These are phyloP conservation scores for Komagataella ulmi DNA, from an alignment of 805 yeast species.

Conservation along the genomic window DNA sequence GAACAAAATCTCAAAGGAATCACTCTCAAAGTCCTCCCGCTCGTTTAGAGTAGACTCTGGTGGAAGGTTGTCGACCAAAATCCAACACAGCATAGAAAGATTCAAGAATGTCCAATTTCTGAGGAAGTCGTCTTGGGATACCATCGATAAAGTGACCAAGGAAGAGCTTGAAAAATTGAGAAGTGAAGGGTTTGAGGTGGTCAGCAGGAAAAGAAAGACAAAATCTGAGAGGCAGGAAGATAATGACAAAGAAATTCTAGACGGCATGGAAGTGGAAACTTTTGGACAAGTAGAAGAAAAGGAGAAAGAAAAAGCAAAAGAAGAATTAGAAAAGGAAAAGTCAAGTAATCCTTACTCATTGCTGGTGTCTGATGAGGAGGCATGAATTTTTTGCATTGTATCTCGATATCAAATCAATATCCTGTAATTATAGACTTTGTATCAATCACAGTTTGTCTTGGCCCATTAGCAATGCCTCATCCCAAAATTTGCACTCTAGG, in stretches of 20 bases:
- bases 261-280: background rate
- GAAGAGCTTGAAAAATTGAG: conserved; percentile 25
- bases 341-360: background rate
- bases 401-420: background rate
- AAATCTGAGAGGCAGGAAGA: background rate
- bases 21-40: background rate
- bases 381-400: background rate
- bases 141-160: conserved; percentile 38
- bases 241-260: background rate
- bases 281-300: background rate
- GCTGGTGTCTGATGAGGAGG: background rate
- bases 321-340: background rate
- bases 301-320: background rate
- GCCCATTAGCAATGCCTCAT: background rate
- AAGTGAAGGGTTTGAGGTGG: conserved; percentile 29
- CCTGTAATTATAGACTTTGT: background rate
- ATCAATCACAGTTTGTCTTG: background rate
- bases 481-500: conserved; percentile 61
- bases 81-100: conserved; percentile 49
- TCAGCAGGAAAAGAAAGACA: background rate
- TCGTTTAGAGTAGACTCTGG: background rate
- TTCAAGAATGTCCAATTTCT: conserved; percentile 48
- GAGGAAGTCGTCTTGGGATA: conserved; percentile 65
- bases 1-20: background rate
- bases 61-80: conserved; percentile 47